phyloP scores from a whole-genome alignment of 352 stramenopile genomes.

The Pythium scleroteichum region DNA sequence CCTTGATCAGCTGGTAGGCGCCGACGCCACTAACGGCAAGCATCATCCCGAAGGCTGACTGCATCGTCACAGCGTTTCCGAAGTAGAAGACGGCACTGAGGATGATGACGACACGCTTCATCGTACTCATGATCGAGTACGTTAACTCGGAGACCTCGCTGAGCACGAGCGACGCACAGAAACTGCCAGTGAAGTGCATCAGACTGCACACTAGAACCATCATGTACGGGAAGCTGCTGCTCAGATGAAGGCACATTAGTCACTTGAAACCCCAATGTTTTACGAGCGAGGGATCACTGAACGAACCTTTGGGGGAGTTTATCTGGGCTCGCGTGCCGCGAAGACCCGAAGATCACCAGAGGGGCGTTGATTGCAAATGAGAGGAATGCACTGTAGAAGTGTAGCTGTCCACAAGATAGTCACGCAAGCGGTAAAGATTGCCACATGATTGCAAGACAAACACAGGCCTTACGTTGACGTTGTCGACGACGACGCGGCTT shows the following conservation, averaged over 20 bases:
- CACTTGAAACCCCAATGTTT: not conserved
- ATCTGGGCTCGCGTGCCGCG: constrained; percentile 39
- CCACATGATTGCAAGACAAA: no score
- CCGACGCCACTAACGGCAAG: constrained; percentile 74
- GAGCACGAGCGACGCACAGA: constrained; percentile 79
- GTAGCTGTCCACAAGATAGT: no score
- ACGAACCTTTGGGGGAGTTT: constrained; percentile 51
- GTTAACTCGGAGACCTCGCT: constrained; percentile 87
- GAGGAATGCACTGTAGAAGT: constrained; percentile 85
- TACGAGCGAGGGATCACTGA: not conserved
- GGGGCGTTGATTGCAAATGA: constrained; percentile 85
- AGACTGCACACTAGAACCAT: constrained; percentile 77
- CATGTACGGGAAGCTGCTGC: constrained; percentile 67
- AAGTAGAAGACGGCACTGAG: constrained; percentile 86
- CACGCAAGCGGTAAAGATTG: no score
- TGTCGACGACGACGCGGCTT: constrained; percentile 73
- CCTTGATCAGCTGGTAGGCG: constrained; percentile 80
- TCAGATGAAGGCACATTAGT: not conserved
- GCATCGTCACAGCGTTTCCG: constrained; percentile 68
- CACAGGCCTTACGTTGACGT: constrained; percentile 64
- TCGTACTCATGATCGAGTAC: constrained; percentile 90
- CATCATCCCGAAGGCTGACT: constrained; percentile 73
- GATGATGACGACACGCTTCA: constrained; percentile 89
- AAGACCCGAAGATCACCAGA: constrained; percentile 61
- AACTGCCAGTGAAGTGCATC: constrained; percentile 83